Evolutionary conservation across 2,329 filamentous ascomycete species (phyloP).

Genomic region (Bisporella sp.): DNA sequence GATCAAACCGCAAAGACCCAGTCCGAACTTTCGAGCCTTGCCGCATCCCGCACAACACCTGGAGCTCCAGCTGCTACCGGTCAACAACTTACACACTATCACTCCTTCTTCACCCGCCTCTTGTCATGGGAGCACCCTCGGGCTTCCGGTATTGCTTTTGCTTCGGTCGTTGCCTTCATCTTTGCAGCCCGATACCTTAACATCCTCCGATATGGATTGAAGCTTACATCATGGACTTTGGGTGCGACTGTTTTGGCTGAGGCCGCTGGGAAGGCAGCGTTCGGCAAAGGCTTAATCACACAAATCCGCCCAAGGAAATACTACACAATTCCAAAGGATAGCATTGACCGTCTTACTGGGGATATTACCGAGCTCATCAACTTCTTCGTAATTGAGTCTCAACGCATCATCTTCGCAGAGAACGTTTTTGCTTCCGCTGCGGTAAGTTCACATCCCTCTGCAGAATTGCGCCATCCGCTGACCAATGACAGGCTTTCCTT

Average conservation of each 20-base stretch:
- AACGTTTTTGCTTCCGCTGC: conserved; percentile 53
- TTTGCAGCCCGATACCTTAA: conserved; percentile 60
- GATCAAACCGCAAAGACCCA: conserved; percentile 48
- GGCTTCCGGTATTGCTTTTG: conserved; percentile 59
- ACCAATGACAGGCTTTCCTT: conserved; percentile 43
- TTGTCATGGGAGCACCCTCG: conserved; percentile 64
- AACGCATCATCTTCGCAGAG: conserved; percentile 62
- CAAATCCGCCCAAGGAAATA: conserved; percentile 62
- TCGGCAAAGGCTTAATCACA: conserved; percentile 55
- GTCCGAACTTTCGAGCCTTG: conserved; percentile 50
- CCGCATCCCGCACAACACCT: conserved; percentile 49
- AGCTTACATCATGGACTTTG: conserved; percentile 57
- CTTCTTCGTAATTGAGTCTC: conserved; percentile 64
- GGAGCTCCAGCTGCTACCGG: conserved; percentile 47
- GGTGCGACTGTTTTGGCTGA: conserved; percentile 55
- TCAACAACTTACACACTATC: conserved; percentile 61
- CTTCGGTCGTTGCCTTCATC: conserved; percentile 49
- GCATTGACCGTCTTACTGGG: conserved; percentile 52
- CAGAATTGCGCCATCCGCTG: conserved; percentile 3
- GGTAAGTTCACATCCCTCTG: conserved; percentile 38
- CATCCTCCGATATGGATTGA: conserved; percentile 57
- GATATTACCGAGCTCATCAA: conserved; percentile 64
- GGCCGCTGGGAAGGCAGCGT: conserved; percentile 50
- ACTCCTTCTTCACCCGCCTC: conserved; percentile 63
- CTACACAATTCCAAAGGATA: conserved; percentile 58